Evolutionary conservation across 345 rosid species (phyloP).

Genomic region (Heritiera fomes): DNA sequence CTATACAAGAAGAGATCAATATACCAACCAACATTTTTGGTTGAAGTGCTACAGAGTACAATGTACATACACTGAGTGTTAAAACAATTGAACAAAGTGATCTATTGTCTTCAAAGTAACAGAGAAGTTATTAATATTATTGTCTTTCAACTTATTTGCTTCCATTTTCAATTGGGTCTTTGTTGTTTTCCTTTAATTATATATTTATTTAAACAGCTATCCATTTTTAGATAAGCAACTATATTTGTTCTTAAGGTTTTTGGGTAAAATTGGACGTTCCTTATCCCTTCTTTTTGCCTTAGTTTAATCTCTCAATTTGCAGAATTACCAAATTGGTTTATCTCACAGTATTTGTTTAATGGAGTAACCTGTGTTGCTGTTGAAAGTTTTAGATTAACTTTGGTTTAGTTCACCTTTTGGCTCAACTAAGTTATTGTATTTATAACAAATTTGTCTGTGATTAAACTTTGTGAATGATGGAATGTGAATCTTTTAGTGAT

Average conservation of each 20-base stretch:
- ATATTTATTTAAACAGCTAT: not conserved
- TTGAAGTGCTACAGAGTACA: not conserved
- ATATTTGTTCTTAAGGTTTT: too few relatives aligned
- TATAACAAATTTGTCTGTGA: not conserved
- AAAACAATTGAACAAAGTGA: not conserved
- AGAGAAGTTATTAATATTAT: constrained; percentile 5
- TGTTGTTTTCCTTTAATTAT: not conserved
- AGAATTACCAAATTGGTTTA: constrained; percentile 8
- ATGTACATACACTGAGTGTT: too few relatives aligned
- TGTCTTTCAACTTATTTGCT: not conserved
- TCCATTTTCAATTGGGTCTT: not conserved
- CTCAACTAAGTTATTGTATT: not conserved
- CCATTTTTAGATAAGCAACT: not conserved
- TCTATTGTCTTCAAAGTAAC: too few relatives aligned
- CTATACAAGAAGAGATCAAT: not conserved
- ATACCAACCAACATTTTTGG: constrained; percentile 2
- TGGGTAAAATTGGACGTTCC: not conserved
- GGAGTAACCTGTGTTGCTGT: not conserved
- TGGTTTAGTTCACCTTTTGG: not conserved
- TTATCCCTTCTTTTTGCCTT: not conserved
- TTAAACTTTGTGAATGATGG: not conserved
- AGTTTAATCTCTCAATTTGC: constrained; percentile 6
- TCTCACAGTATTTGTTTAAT: not conserved
- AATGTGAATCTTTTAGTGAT: not conserved
- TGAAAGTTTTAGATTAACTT: not conserved